phyloP scores from a whole-genome alignment of 2,329 filamentous ascomycete species.

The Pestalotiopsis sp. region DNA sequence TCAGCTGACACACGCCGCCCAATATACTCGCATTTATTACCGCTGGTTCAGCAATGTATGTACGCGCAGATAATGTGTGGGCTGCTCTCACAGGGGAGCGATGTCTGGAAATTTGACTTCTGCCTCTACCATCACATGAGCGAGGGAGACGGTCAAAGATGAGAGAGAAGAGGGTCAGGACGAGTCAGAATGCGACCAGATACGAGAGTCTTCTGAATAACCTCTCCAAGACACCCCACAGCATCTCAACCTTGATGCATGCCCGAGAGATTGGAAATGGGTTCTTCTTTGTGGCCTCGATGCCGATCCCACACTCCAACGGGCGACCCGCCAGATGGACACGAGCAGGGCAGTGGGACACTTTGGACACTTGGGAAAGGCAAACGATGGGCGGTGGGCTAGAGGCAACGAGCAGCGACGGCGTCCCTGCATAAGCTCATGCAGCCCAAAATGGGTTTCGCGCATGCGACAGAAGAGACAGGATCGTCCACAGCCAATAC shows the following conservation, averaged over 20 bases:
- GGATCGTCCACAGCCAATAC: constrained; percentile 10
- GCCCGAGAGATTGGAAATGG: not conserved
- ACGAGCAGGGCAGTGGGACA: not conserved
- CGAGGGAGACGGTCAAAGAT: not conserved
- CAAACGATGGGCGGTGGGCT: not conserved
- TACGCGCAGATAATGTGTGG: not conserved
- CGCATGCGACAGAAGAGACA: constrained; percentile 9
- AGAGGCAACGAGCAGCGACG: not conserved
- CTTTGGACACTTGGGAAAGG: not conserved
- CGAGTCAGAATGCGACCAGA: not conserved
- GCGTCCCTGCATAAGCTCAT: not conserved
- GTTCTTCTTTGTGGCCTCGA: not conserved
- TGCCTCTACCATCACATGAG: not conserved
- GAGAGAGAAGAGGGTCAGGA: not conserved
- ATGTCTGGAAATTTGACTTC: not conserved
- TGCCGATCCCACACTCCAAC: not conserved
- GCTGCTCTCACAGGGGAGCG: not conserved
- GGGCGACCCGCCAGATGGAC: not conserved
- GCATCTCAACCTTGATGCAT: not conserved
- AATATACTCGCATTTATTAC: not conserved
- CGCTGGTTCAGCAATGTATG: not conserved
- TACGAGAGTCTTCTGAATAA: not conserved
- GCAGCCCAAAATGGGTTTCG: not conserved
- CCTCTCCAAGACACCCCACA: not conserved
- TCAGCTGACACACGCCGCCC: not conserved